A percentile compares a stretch with the other conserved stretches of the same genome.
Evolutionary conservation across 495 filamentous ascomycete genomes (phyloP).

Genomic region (Annulohypoxylon nitens): DNA sequence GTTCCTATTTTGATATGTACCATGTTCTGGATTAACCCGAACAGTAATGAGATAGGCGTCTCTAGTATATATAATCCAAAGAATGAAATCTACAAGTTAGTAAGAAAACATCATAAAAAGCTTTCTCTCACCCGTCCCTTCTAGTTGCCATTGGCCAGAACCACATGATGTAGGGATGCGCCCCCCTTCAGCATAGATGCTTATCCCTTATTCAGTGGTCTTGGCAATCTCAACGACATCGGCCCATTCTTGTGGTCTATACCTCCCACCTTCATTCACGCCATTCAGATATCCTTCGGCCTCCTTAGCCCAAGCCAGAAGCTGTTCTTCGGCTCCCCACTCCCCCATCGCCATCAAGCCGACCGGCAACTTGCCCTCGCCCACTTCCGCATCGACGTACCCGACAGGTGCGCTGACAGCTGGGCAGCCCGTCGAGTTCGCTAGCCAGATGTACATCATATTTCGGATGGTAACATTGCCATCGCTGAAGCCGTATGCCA

Average conservation of each 20-base stretch:
- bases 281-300: conserved; percentile 67
- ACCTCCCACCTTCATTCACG: conserved; percentile 54
- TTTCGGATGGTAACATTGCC: conserved; percentile 77
- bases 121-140: not conserved
- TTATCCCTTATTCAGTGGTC: conserved; percentile 18
- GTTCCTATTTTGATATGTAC: no score
- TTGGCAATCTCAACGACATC: conserved; percentile 56
- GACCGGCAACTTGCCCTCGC: conserved; percentile 69
- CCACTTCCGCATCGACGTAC: conserved; percentile 68
- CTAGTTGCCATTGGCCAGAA: not conserved
- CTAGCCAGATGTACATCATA: conserved; percentile 91
- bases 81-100: no score
- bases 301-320: conserved; percentile 81
- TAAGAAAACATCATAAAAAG: no score
- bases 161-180: not conserved
- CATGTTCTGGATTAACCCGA: no score
- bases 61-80: no score
- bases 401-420: conserved; percentile 83
- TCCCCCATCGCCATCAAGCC: conserved; percentile 92
- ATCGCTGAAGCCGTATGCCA: conserved; percentile 77
- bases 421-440: conserved; percentile 86
- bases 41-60: no score
- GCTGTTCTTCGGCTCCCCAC: conserved; percentile 86
- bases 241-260: conserved; percentile 57
- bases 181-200: not conserved